Conservation (phyloP, 2,329 filamentous ascomycete species). For the Xylariaceae sp. region DNA sequence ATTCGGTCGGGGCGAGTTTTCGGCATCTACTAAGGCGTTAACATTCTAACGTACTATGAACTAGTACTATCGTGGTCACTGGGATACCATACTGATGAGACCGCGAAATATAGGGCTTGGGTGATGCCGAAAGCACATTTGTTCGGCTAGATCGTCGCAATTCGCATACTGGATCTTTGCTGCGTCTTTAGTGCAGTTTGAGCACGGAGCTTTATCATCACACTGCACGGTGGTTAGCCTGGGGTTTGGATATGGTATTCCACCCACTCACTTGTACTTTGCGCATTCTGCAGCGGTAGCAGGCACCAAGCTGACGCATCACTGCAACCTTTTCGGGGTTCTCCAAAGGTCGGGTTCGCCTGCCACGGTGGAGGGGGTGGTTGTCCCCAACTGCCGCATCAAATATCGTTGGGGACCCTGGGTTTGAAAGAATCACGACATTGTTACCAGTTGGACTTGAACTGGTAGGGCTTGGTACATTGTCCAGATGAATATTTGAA, state of each 20-base stretch:
- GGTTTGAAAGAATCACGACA: slow-evolving; percentile 35
- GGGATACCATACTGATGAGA: slow-evolving; percentile 33
- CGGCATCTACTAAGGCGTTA: background rate
- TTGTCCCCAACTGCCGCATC: slow-evolving; percentile 29
- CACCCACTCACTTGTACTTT: slow-evolving; percentile 53
- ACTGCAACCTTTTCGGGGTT: slow-evolving; percentile 53
- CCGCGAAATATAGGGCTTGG: slow-evolving; percentile 34
- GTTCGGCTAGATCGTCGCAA: slow-evolving; percentile 33
- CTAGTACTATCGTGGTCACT: no score
- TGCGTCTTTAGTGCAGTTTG: slow-evolving; percentile 36
- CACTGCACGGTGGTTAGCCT: slow-evolving; percentile 39
- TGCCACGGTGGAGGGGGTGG: slow-evolving; percentile 37
- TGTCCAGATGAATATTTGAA: slow-evolving; percentile 40
- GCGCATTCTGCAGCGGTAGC: slow-evolving; percentile 55
- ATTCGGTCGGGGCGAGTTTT: background rate
- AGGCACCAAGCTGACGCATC: slow-evolving; percentile 57
- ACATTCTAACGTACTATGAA: no score
- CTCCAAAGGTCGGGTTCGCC: slow-evolving; percentile 39
- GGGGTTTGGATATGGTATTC: slow-evolving; percentile 30
- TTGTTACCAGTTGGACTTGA: slow-evolving; percentile 30
- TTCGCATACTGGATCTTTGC: slow-evolving; percentile 22
- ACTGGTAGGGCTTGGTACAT: slow-evolving; percentile 28
- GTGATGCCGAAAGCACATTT: slow-evolving; percentile 38
- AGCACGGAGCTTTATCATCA: slow-evolving; percentile 48
- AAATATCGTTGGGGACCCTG: slow-evolving; percentile 29